Percentiles rank a stretch among this genome's conserved stretches.
Conservation (phyloP, 139 green algal species). For the Chlorella vulgaris region DNA sequence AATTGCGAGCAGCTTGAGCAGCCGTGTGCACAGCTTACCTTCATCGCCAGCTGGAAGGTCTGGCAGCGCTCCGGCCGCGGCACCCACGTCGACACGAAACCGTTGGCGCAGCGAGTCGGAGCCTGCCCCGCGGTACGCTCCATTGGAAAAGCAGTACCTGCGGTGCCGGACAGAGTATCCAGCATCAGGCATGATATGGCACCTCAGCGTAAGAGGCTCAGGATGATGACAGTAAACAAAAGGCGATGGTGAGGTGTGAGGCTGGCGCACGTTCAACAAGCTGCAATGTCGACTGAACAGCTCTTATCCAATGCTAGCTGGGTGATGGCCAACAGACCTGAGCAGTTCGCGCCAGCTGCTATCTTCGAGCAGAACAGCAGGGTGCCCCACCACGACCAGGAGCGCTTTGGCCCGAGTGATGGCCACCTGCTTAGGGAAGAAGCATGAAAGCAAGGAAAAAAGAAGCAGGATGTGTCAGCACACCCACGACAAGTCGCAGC, state of each 20-base stretch:
- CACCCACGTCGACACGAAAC: conserved; percentile 12
- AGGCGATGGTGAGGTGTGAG: not conserved
- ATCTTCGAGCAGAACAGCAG: conserved; percentile 65
- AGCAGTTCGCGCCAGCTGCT: conserved; percentile 78
- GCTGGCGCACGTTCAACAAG: too few species aligned
- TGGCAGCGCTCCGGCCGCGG: not conserved
- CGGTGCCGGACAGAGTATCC: not conserved
- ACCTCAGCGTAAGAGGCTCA: too few species aligned
- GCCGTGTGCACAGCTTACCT: not conserved
- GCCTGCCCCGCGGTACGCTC: conserved; percentile 50
- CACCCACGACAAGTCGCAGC: not conserved
- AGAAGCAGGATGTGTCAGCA: not conserved
- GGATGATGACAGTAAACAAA: not conserved
- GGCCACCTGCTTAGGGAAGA: conserved; percentile 55
- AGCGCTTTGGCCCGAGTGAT: conserved; percentile 85
- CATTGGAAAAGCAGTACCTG: conserved; percentile 29
- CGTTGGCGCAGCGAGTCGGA: conserved; percentile 24
- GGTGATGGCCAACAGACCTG: conserved; percentile 35
- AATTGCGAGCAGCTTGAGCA: not conserved
- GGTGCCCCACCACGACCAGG: conserved; percentile 85
- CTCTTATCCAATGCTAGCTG: not conserved
- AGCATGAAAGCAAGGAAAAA: not conserved
- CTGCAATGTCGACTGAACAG: too few species aligned
- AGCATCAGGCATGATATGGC: too few species aligned
- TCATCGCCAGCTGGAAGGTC: not conserved